Conservation (phyloP, 164 flowering plant species). For the Tetrastigma voinierianum region DNA sequence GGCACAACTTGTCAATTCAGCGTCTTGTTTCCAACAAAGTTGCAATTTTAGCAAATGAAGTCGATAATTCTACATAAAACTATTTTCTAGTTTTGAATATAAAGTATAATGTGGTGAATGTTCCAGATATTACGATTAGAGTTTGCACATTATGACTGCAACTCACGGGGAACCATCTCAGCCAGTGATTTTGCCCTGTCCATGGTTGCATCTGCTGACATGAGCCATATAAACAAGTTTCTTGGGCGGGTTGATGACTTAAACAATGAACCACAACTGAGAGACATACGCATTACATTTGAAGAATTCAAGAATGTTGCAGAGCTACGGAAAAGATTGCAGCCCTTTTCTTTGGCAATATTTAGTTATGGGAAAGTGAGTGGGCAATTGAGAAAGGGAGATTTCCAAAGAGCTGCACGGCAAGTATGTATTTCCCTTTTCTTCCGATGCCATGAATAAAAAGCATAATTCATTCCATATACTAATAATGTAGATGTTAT, state of each 20-base stretch:
- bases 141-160: constrained; percentile 79
- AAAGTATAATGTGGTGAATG: not conserved
- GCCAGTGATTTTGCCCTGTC: constrained; percentile 85
- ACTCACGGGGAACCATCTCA: constrained; percentile 60
- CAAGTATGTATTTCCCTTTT: constrained; percentile 39
- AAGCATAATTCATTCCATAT: not conserved
- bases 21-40: not conserved
- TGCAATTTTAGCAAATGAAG: not conserved
- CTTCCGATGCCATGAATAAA: not conserved
- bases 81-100: too few species aligned
- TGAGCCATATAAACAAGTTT: constrained; percentile 65
- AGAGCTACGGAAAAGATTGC: constrained; percentile 54
- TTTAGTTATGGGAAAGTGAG: constrained; percentile 77
- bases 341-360: constrained; percentile 66
- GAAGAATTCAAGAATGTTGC: constrained; percentile 81
- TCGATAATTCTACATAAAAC: too few species aligned
- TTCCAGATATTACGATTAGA: constrained; percentile 73
- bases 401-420: constrained; percentile 79
- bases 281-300: constrained; percentile 43
- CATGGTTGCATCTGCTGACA: constrained; percentile 87
- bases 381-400: constrained; percentile 61
- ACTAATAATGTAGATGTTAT: constrained; percentile 4
- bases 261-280: constrained; percentile 40
- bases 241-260: constrained; percentile 66
- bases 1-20: too few species aligned